Percentiles rank a stretch among this genome's conserved stretches.
These are phyloP conservation scores for Persicaria tinctoria DNA, from an alignment of 148 eudicot species.

Conservation along the genomic window DNA sequence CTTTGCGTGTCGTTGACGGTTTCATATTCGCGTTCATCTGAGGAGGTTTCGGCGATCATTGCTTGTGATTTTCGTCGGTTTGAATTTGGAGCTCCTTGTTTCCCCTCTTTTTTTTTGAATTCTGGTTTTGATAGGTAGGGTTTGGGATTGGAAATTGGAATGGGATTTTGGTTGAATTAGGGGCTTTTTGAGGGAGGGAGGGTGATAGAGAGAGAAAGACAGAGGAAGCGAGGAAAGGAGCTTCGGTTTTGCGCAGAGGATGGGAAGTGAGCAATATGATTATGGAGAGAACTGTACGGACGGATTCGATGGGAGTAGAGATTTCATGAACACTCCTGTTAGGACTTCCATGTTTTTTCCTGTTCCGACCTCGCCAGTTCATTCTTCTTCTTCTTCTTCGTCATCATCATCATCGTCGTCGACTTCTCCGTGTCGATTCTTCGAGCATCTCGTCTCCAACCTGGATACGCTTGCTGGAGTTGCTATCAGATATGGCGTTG, in stretches of 20 bases:
- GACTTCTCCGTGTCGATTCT: constrained; percentile 29
- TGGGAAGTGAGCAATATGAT: constrained; percentile 6
- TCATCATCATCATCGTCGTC: constrained; percentile 23
- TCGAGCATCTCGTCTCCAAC: constrained; percentile 59
- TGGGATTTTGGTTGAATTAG: neutral
- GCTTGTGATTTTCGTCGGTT: too few species aligned
- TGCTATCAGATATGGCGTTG: constrained; percentile 86
- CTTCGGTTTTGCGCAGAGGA: neutral
- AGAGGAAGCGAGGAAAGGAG: neutral
- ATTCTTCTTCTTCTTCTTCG: constrained; percentile 17
- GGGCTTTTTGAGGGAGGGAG: neutral
- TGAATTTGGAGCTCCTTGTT: neutral
- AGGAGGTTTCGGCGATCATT: neutral
- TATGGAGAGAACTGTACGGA: neutral
- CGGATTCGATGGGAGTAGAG: neutral
- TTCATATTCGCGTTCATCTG: neutral
- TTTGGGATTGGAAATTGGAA: constrained; percentile 4
- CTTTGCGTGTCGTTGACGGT: neutral
- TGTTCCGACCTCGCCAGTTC: constrained; percentile 13
- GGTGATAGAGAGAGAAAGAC: neutral
- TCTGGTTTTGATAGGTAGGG: neutral
- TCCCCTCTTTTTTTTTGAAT: neutral
- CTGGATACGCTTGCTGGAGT: constrained; percentile 79
- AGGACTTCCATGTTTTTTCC: constrained; percentile 18
- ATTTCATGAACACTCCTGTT: constrained; percentile 15